These are phyloP conservation scores for Setaria italica DNA, from an alignment of 202 grass and related monocot species.

Conservation along the genomic window DNA sequence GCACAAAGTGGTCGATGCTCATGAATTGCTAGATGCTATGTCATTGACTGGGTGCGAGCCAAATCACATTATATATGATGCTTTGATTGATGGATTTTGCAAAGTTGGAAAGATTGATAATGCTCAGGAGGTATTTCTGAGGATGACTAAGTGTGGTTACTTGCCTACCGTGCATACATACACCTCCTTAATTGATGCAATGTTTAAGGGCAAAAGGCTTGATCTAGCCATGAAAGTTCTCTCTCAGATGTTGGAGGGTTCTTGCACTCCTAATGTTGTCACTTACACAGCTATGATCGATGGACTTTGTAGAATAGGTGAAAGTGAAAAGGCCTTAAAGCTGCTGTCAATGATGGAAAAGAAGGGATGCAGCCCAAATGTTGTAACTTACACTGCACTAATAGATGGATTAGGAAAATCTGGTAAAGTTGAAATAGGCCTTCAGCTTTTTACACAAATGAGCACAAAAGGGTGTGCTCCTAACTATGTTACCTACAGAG, in stretches of 20 bases:
- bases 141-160: constrained; percentile 82
- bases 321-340: constrained; percentile 78
- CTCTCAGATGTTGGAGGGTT: constrained; percentile 87
- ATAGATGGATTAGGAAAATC: constrained; percentile 92
- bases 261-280: constrained; percentile 87
- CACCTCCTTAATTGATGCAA: constrained; percentile 86
- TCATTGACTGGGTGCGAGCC: constrained; percentile 67
- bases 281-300: constrained; percentile 98
- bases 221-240: constrained; percentile 97
- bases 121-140: constrained; percentile 86
- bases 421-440: constrained; percentile 66
- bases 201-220: constrained; percentile 89
- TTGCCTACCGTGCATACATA: constrained; percentile 87
- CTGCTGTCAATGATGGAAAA: constrained; percentile 79
- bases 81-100: constrained; percentile 91
- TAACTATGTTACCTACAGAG: constrained; percentile 87
- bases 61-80: constrained; percentile 95
- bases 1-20: constrained; percentile 81
- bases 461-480: constrained; percentile 73
- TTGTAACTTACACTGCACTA: constrained; percentile 90
- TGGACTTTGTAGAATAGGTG: constrained; percentile 86
- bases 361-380: constrained; percentile 92
- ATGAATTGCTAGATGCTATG: constrained; percentile 81
- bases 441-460: constrained; percentile 90
- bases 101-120: constrained; percentile 81